A percentile compares a stretch with the other conserved stretches of the same genome.
Evolutionary conservation across 2,329 filamentous ascomycete species (phyloP).

Genomic region (Stemphylium vesicarium): DNA sequence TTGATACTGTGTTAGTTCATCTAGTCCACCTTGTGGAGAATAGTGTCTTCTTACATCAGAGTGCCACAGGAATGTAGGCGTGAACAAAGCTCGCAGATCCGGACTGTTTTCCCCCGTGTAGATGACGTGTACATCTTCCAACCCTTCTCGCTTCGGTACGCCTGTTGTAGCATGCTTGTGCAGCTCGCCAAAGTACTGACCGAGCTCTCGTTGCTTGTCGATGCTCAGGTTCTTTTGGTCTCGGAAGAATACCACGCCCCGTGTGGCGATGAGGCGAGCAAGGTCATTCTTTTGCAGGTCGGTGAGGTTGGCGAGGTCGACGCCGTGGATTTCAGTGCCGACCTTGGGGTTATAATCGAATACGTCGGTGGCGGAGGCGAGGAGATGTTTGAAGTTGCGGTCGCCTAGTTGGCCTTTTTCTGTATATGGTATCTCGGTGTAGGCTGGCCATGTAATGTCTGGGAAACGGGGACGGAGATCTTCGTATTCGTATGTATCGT

Average conservation of each 20-base stretch:
- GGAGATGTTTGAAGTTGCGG: conserved; percentile 60
- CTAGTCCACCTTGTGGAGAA: not conserved
- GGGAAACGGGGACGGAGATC: conserved; percentile 62
- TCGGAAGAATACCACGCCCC: conserved; percentile 66
- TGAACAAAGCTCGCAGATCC: conserved; percentile 62
- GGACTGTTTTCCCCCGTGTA: conserved; percentile 60
- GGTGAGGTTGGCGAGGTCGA: conserved; percentile 58
- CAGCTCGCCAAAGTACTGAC: conserved; percentile 59
- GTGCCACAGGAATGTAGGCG: conserved; percentile 63
- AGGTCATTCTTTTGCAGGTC: conserved; percentile 62
- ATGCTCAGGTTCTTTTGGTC: conserved; percentile 62
- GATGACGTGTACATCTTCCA: conserved; percentile 65
- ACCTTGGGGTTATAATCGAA: conserved; percentile 65
- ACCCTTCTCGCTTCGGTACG: conserved; percentile 55
- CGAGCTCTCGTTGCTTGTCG: conserved; percentile 60
- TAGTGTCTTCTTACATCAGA: conserved; percentile 54
- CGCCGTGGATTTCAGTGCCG: conserved; percentile 60
- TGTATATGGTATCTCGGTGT: conserved; percentile 57
- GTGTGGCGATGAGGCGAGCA: conserved; percentile 59
- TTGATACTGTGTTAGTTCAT: conserved; percentile 29
- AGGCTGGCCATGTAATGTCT: conserved; percentile 58
- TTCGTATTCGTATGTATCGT: conserved; percentile 58
- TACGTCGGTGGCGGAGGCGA: conserved; percentile 59
- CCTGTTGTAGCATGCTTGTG: conserved; percentile 64
- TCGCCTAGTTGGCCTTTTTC: conserved; percentile 64